A percentile compares a stretch with the other conserved stretches of the same genome.
Evolutionary conservation across 2,329 filamentous ascomycete genomes (phyloP).

Genomic region (Fusarium incarnatum): DNA sequence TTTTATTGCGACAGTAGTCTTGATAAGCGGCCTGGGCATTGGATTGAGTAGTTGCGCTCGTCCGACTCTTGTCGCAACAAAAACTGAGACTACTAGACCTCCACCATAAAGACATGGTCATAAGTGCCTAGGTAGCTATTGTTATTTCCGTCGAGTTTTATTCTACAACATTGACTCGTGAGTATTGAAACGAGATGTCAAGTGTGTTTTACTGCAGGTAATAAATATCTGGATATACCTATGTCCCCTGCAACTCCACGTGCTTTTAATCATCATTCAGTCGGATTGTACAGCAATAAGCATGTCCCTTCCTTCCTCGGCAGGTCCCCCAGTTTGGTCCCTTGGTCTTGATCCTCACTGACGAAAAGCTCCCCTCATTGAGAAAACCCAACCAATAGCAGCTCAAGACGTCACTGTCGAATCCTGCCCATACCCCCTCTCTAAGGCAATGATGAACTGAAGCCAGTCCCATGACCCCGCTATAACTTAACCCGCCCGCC

Average conservation of each 20-base stretch:
- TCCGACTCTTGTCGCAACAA: neutral
- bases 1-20: neutral
- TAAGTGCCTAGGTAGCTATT: neutral
- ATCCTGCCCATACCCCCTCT: constrained; percentile 31
- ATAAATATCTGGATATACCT: neutral
- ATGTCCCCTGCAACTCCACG: constrained; percentile 5
- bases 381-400: constrained; percentile 22
- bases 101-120: neutral
- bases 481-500: constrained; percentile 39
- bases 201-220: neutral
- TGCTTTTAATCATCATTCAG: constrained; percentile 16
- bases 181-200: neutral
- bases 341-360: neutral
- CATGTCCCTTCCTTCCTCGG: constrained; percentile 18
- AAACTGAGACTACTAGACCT: neutral
- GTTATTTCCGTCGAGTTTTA: neutral
- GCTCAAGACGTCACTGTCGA: constrained; percentile 31
- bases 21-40: neutral
- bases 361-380: neutral
- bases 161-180: neutral
- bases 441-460: constrained; percentile 18
- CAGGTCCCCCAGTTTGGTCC: constrained; percentile 13
- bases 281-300: neutral
- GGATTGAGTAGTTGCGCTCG: neutral
- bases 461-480: constrained; percentile 39